Percentiles rank a stretch among this genome's conserved stretches.
Evolutionary conservation across 768 basidiomycete genomes (phyloP).

Genomic region (Suillus bovinus): DNA sequence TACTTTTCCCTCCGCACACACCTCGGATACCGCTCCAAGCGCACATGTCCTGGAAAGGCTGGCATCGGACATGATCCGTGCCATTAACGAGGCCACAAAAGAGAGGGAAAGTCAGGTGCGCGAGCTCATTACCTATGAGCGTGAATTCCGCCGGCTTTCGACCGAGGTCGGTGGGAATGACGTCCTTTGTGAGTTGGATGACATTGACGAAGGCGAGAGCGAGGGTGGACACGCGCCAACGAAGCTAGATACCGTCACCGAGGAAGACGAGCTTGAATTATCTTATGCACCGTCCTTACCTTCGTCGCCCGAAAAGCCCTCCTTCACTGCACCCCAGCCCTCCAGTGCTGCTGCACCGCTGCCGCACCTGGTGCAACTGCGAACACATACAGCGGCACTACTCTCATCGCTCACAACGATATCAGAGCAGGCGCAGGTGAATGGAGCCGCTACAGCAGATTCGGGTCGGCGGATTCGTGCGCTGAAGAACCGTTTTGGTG

Average conservation of each 20-base stretch:
- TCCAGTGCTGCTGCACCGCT: slow-evolving; percentile 20
- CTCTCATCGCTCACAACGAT: slow-evolving; percentile 73
- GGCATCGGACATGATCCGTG: slow-evolving; percentile 75
- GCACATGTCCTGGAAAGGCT: slow-evolving; percentile 57
- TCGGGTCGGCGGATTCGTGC: slow-evolving; percentile 86
- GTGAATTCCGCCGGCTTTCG: slow-evolving; percentile 76
- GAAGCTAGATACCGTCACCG: slow-evolving; percentile 38
- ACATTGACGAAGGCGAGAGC: slow-evolving; percentile 46
- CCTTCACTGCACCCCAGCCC: slow-evolving; percentile 52
- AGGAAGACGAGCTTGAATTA: slow-evolving; percentile 38
- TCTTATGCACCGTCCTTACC: slow-evolving; percentile 41
- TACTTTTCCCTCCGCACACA: slow-evolving; percentile 34
- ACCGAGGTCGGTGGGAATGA: slow-evolving; percentile 79
- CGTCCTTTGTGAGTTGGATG: slow-evolving; percentile 67
- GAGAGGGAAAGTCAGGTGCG: slow-evolving; percentile 83
- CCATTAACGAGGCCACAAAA: slow-evolving; percentile 70
- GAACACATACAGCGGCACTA: slow-evolving; percentile 72
- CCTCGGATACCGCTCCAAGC: slow-evolving; percentile 18
- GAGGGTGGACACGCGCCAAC: slow-evolving; percentile 30
- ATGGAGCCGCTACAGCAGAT: slow-evolving; percentile 81
- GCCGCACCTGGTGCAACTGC: slow-evolving; percentile 56
- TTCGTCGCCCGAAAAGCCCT: slow-evolving; percentile 54
- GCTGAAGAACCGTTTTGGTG: slow-evolving; percentile 79
- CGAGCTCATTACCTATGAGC: slow-evolving; percentile 73
- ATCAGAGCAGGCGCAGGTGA: slow-evolving; percentile 88